Conservation (phyloP, 139 green algal species). For the Chlamydomonas asymmetrica region DNA sequence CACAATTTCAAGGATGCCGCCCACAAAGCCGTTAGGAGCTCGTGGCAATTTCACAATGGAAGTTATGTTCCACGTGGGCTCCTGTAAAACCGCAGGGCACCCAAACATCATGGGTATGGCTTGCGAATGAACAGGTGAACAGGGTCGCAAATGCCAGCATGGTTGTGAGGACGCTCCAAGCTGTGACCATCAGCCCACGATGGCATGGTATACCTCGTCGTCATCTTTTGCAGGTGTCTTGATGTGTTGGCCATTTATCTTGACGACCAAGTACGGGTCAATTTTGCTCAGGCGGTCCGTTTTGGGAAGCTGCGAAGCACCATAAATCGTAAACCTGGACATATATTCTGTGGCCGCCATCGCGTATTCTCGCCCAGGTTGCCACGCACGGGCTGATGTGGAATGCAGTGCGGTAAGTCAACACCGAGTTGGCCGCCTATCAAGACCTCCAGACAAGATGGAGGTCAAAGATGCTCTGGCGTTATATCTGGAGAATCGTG, state of each 20-base stretch:
- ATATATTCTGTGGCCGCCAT: conserved; percentile 24
- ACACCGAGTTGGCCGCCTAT: no score
- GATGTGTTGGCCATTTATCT: conserved; percentile 11
- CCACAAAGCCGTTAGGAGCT: no score
- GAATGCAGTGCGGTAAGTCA: no score
- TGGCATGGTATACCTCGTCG: conserved; percentile 8
- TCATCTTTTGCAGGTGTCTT: conserved; percentile 27
- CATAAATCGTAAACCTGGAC: conserved; percentile 3
- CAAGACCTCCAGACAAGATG: no score
- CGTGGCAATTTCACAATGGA: no score
- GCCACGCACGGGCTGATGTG: no score
- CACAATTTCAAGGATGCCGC: no score
- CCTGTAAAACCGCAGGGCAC: not conserved
- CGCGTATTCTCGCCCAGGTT: no score
- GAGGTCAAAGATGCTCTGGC: no score
- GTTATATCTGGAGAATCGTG: no score
- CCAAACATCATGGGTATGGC: not conserved
- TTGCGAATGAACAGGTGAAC: no score
- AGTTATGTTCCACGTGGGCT: no score
- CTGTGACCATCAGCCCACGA: not conserved
- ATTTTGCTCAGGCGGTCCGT: conserved; percentile 16
- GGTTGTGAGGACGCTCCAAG: not conserved
- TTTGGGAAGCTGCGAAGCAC: conserved; percentile 8
- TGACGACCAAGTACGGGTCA: conserved; percentile 23
- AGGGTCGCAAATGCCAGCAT: not conserved